phyloP scores from a whole-genome alignment of 2,329 filamentous ascomycete species.

The Celoporthe dispersa region DNA sequence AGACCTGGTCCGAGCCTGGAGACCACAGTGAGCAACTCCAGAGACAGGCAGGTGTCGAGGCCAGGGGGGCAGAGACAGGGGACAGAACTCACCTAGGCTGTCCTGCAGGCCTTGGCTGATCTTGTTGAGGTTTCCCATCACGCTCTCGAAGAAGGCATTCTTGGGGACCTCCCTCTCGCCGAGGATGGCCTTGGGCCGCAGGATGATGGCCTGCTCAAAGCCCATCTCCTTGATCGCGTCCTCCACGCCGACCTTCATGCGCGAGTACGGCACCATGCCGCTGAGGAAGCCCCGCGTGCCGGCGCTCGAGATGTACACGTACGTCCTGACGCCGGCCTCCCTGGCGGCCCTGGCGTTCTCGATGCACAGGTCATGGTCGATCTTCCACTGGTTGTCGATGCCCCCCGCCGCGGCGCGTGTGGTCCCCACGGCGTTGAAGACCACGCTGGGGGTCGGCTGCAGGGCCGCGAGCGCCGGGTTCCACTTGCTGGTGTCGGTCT shows the following conservation, averaged over 20 bases:
- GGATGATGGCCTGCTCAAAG: constrained; percentile 79
- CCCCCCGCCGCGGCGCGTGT: constrained; percentile 77
- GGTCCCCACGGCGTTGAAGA: constrained; percentile 81
- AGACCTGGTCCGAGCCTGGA: constrained; percentile 71
- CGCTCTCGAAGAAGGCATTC: constrained; percentile 53
- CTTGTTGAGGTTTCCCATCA: constrained; percentile 60
- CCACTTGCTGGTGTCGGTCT: constrained; percentile 74
- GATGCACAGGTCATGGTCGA: constrained; percentile 87
- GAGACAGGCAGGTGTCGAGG: too few relatives aligned
- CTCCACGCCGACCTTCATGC: constrained; percentile 90
- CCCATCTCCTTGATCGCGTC: constrained; percentile 71
- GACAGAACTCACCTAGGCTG: constrained; percentile 44
- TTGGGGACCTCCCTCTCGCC: constrained; percentile 69
- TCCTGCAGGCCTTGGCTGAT: constrained; percentile 64
- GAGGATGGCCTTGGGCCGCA: constrained; percentile 75
- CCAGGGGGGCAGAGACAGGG: too few relatives aligned
- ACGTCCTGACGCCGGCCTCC: constrained; percentile 71
- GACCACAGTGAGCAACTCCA: constrained; percentile 8
- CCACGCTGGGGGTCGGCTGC: constrained; percentile 60
- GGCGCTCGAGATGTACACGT: constrained; percentile 73
- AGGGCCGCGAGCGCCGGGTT: constrained; percentile 59
- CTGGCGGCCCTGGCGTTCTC: constrained; percentile 77
- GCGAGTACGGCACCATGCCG: constrained; percentile 54
- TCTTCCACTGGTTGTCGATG: constrained; percentile 79
- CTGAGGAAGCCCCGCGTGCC: constrained; percentile 49